Evolutionary conservation across 2,329 filamentous ascomycete genomes (phyloP).

Genomic region (Hymenoscyphus infarciens): DNA sequence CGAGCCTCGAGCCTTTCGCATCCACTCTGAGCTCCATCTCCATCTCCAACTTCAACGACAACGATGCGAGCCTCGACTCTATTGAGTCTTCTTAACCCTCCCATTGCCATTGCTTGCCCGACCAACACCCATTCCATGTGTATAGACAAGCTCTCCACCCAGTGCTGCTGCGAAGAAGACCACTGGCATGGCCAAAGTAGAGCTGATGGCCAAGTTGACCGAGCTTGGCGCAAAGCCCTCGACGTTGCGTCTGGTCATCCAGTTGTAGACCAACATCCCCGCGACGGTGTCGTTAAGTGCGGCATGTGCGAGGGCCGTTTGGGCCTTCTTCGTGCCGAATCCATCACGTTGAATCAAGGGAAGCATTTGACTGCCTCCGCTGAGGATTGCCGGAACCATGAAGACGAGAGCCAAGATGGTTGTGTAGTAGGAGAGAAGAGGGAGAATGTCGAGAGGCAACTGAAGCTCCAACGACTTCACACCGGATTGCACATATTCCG

Average conservation of each 20-base stretch:
- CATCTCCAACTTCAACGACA: neutral
- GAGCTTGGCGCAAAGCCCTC: constrained; percentile 8
- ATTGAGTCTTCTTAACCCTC: constrained; percentile 13
- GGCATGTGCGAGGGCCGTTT: constrained; percentile 14
- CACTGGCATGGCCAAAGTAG: constrained; percentile 9
- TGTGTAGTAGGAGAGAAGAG: constrained; percentile 18
- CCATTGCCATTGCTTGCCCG: constrained; percentile 1
- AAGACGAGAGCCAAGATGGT: constrained; percentile 16
- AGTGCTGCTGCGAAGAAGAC: constrained; percentile 13
- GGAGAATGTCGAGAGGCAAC: constrained; percentile 7
- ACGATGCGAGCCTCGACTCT: neutral
- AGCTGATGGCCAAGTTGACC: constrained; percentile 12
- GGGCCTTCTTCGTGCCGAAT: constrained; percentile 12
- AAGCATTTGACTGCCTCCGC: constrained; percentile 12
- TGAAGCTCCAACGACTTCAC: constrained; percentile 6
- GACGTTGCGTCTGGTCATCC: constrained; percentile 11
- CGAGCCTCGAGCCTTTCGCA: neutral
- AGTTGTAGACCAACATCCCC: constrained; percentile 14
- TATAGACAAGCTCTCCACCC: constrained; percentile 18
- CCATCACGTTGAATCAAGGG: constrained; percentile 17
- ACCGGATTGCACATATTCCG: neutral
- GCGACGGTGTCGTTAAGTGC: constrained; percentile 16
- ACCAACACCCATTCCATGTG: constrained; percentile 20
- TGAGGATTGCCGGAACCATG: constrained; percentile 15
- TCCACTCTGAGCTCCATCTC: neutral